Evolutionary conservation across 176 grass and related monocot species (phyloP).

Genomic region (Triticum dicoccoides): DNA sequence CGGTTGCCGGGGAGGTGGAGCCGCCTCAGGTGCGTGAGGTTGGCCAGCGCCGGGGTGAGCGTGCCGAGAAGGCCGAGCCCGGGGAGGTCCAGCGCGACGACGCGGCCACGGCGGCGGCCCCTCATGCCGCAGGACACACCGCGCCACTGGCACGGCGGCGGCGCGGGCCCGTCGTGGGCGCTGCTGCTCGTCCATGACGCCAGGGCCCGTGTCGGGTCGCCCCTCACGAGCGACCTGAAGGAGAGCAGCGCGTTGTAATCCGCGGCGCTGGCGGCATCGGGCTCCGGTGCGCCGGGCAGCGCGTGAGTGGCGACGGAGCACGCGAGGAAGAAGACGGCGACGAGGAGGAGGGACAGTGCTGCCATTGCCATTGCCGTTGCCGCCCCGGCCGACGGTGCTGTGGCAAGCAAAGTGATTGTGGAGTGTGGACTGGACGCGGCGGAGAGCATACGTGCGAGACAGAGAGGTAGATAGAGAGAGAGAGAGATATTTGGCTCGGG

Average conservation of each 20-base stretch:
- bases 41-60: background rate
- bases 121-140: slow-evolving; percentile 8
- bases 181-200: background rate
- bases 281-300: background rate
- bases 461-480: background rate
- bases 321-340: background rate
- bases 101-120: slow-evolving; percentile 3
- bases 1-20: background rate
- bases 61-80: background rate
- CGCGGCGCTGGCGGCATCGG: background rate
- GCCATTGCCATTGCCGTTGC: background rate
- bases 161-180: background rate
- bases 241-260: background rate
- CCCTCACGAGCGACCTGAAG: slow-evolving; percentile 5
- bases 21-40: slow-evolving; percentile 8
- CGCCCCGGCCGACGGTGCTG: background rate
- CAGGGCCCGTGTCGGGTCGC: slow-evolving; percentile 1
- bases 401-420: background rate
- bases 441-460: background rate
- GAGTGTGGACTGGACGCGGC: background rate
- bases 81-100: background rate
- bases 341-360: background rate
- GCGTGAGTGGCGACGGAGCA: background rate
- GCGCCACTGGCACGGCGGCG: background rate
- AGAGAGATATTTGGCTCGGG: background rate